Percentiles rank a stretch among this genome's conserved stretches.
Conservation (phyloP, 2,329 filamentous ascomycete genomes). For the Penicillium sp. region DNA sequence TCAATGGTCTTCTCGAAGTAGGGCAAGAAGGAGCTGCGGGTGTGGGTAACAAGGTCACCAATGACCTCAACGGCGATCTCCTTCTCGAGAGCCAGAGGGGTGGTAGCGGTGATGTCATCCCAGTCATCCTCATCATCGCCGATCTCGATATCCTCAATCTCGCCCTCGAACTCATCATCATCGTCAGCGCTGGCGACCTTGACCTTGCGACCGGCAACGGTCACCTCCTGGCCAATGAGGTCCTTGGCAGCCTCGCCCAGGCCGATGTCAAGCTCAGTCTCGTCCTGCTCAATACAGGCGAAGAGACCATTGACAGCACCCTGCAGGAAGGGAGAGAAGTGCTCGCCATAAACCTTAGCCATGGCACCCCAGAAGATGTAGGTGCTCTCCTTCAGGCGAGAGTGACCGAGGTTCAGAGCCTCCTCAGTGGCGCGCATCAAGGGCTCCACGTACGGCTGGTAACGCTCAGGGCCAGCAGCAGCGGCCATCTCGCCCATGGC, state of each 20-base stretch:
- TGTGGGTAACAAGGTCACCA: conserved; percentile 86
- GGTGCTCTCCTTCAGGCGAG: conserved; percentile 88
- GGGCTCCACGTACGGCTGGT: conserved; percentile 86
- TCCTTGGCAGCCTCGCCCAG: conserved; percentile 72
- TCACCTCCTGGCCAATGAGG: conserved; percentile 72
- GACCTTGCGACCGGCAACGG: conserved; percentile 79
- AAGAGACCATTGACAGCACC: conserved; percentile 61
- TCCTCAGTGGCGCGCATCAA: conserved; percentile 93
- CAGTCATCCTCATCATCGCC: conserved; percentile 81
- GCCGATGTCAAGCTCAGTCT: conserved; percentile 74
- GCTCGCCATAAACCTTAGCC: conserved; percentile 85
- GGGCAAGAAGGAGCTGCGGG: conserved; percentile 73
- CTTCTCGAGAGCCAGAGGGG: conserved; percentile 89
- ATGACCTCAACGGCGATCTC: conserved; percentile 95
- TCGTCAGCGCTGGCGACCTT: conserved; percentile 69
- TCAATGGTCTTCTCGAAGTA: conserved; percentile 89
- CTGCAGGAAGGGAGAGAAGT: conserved; percentile 48
- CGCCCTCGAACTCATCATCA: conserved; percentile 60
- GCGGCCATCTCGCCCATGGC: conserved; percentile 89
- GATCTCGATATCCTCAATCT: conserved; percentile 63
- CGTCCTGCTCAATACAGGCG: conserved; percentile 83
- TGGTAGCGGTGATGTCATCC: conserved; percentile 80
- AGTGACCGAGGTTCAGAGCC: conserved; percentile 82
- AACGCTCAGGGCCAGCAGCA: conserved; percentile 80
- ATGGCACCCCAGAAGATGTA: conserved; percentile 97